These are phyloP conservation scores for Trichoderma erinaceum DNA, from an alignment of 495 filamentous ascomycete species.

Conservation along the genomic window DNA sequence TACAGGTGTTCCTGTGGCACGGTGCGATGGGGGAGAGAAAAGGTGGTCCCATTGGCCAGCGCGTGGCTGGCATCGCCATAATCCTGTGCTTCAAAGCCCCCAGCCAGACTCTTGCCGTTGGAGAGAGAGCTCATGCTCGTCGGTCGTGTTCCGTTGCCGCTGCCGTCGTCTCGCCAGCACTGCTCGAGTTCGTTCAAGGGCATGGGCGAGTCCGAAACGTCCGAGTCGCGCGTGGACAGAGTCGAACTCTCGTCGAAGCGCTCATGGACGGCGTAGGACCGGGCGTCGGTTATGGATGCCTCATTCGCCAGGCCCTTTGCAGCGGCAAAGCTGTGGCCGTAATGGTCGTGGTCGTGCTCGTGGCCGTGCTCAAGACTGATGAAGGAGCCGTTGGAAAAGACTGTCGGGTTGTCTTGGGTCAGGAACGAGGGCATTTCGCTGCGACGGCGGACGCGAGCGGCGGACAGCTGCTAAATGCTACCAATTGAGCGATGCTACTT, in stretches of 20 bases:
- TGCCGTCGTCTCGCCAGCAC: slow-evolving; percentile 17
- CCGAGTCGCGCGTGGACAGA: slow-evolving; percentile 33
- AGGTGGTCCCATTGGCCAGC: not conserved
- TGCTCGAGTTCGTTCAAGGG: slow-evolving; percentile 2
- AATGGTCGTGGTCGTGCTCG: not conserved
- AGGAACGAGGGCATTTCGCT: slow-evolving; percentile 46
- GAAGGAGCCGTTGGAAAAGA: slow-evolving; percentile 31
- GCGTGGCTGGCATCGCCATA: slow-evolving; percentile 17
- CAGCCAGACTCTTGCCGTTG: slow-evolving; percentile 30
- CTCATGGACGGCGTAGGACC: slow-evolving; percentile 30
- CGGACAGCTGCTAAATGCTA: slow-evolving; percentile 6
- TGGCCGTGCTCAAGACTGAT: slow-evolving; percentile 23
- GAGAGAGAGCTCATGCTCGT: slow-evolving; percentile 31
- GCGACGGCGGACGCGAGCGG: slow-evolving; percentile 1
- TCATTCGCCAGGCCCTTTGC: slow-evolving; percentile 25
- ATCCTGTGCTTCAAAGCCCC: slow-evolving; percentile 22
- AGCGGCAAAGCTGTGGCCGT: slow-evolving; percentile 26
- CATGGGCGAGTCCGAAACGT: slow-evolving; percentile 24
- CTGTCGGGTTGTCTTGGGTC: slow-evolving; percentile 37
- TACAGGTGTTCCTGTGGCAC: slow-evolving; percentile 18
- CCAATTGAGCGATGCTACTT: slow-evolving; percentile 10
- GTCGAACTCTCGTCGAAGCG: slow-evolving; percentile 33
- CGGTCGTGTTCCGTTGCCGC: slow-evolving; percentile 31
- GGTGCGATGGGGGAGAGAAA: slow-evolving; percentile 17
- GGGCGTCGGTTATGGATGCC: slow-evolving; percentile 23